Evolutionary conservation across 495 filamentous ascomycete species (phyloP).

Genomic region (Penicillium taxi): DNA sequence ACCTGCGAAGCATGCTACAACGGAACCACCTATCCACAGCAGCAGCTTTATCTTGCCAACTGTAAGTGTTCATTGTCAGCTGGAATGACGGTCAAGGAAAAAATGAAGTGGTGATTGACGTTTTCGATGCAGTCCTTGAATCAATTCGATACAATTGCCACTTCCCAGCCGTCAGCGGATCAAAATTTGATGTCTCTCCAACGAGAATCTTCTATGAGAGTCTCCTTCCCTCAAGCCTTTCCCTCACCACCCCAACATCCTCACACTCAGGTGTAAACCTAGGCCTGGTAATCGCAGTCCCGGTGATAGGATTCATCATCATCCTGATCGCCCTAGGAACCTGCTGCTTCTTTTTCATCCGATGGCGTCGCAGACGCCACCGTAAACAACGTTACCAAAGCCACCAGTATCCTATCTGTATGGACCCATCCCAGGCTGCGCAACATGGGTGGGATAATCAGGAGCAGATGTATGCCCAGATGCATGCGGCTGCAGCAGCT

Average conservation of each 20-base stretch:
- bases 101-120: background rate
- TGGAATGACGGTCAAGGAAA: background rate
- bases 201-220: slow-evolving; percentile 36
- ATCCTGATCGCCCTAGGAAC: slow-evolving; percentile 13
- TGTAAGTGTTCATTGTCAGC: slow-evolving; percentile 29
- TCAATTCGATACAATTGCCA: slow-evolving; percentile 44
- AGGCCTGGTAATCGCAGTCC: slow-evolving; percentile 40
- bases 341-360: slow-evolving; percentile 37
- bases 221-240: slow-evolving; percentile 31
- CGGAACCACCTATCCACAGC: slow-evolving; percentile 17
- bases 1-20: slow-evolving; percentile 42
- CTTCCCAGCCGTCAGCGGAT: slow-evolving; percentile 25
- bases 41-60: slow-evolving; percentile 41
- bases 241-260: slow-evolving; percentile 18
- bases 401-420: slow-evolving; percentile 25
- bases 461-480: slow-evolving; percentile 1
- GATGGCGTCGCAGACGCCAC: slow-evolving; percentile 26
- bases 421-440: slow-evolving; percentile 16
- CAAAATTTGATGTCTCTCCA: slow-evolving; percentile 36
- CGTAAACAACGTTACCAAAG: slow-evolving; percentile 13
- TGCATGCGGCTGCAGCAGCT: slow-evolving; percentile 4
- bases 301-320: slow-evolving; percentile 37
- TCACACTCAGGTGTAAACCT: slow-evolving; percentile 23
- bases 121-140: slow-evolving; percentile 36
- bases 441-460: slow-evolving; percentile 16